phyloP scores from a whole-genome alignment of 78 protist species.

The Dictyostelium intermedium region DNA sequence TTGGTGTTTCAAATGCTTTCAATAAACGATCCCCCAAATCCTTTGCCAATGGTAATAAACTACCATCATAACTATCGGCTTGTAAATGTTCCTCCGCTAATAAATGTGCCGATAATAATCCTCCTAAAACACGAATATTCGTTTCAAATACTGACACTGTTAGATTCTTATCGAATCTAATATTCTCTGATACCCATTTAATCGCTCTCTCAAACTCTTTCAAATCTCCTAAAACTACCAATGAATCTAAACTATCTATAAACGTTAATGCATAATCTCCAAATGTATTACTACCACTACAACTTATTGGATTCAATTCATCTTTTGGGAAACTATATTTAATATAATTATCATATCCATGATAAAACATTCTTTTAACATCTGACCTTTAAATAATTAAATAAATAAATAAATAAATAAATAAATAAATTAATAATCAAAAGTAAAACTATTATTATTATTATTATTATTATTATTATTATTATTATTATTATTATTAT shows the following conservation, averaged over 20 bases:
- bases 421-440: background rate
- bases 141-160: constrained; percentile 96
- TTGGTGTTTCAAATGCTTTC: constrained; percentile 93
- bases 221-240: constrained; percentile 75
- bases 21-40: constrained; percentile 92
- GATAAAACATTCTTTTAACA: constrained; percentile 83
- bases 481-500: too few relatives aligned
- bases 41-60: constrained; percentile 82
- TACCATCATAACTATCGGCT: constrained; percentile 36
- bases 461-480: background rate
- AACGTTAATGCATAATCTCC: constrained; percentile 74
- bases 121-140: constrained; percentile 95
- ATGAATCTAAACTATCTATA: constrained; percentile 75
- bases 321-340: constrained; percentile 88
- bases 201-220: constrained; percentile 65
- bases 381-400: constrained; percentile 14
- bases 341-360: constrained; percentile 82
- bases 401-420: background rate
- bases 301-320: constrained; percentile 87
- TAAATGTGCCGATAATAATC: constrained; percentile 77
- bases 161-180: constrained; percentile 81
- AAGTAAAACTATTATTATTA: background rate
- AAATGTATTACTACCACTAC: constrained; percentile 77
- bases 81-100: constrained; percentile 7
- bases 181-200: constrained; percentile 53